Conservation (phyloP, 257 asterid genomes). For the Solanum gandarillasii region DNA sequence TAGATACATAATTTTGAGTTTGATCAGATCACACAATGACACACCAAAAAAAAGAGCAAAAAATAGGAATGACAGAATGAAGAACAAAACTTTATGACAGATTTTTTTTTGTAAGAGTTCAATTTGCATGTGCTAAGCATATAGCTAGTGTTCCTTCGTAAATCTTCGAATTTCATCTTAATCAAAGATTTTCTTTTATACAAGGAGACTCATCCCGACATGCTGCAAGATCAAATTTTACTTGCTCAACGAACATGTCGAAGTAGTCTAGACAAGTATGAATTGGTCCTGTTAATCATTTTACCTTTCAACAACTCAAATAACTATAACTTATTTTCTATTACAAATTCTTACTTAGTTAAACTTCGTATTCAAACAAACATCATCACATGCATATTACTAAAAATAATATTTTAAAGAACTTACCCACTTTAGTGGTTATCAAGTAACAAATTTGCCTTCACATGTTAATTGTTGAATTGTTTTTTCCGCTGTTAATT, state of each 20-base stretch:
- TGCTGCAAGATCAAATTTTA: not conserved
- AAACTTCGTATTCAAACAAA: not conserved
- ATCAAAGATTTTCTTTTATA: not conserved
- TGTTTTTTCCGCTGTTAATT: not conserved
- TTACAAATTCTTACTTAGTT: not conserved
- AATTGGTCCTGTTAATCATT: rapidly evolving
- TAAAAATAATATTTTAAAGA: not conserved
- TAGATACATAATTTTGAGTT: not conserved
- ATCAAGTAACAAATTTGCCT: not conserved
- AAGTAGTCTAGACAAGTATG: not conserved
- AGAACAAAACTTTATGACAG: not conserved
- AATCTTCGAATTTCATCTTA: too few relatives aligned
- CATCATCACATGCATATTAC: not conserved
- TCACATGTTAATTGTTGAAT: not conserved
- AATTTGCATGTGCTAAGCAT: not conserved
- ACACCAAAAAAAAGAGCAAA: not conserved
- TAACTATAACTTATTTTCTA: not conserved
- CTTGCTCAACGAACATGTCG: not conserved
- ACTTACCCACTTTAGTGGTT: not conserved
- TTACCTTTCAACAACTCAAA: not conserved
- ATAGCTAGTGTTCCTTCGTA: too few relatives aligned
- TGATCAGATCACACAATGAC: too few relatives aligned
- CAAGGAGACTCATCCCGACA: not conserved
- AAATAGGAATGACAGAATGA: too few relatives aligned
- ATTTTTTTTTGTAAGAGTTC: rapidly evolving